Percentiles rank a stretch among this genome's conserved stretches.
These are phyloP conservation scores for Boletus eberwhitei DNA, from an alignment of 768 basidiomycete genomes.

Conservation along the genomic window DNA sequence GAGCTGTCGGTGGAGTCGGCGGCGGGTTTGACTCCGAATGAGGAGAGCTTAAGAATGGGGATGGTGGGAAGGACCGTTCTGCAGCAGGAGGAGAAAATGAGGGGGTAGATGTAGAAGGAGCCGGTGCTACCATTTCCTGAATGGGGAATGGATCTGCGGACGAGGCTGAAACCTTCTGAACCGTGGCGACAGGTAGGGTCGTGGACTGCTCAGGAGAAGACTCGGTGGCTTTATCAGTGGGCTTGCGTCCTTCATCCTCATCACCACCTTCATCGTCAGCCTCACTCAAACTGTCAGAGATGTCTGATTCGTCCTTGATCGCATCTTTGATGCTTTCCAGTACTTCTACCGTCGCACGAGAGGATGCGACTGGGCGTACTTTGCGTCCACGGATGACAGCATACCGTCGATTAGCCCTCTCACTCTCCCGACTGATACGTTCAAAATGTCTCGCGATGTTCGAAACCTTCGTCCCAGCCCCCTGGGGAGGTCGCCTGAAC, in stretches of 20 bases:
- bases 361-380: constrained; percentile 86
- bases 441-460: constrained; percentile 92
- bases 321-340: constrained; percentile 89
- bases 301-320: constrained; percentile 80
- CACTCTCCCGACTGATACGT: constrained; percentile 69
- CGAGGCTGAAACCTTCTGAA: constrained; percentile 5
- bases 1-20: constrained; percentile 47
- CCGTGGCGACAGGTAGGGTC: constrained; percentile 23
- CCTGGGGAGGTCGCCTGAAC: constrained; percentile 50
- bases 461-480: constrained; percentile 68
- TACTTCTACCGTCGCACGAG: constrained; percentile 84
- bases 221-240: constrained; percentile 24
- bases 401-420: constrained; percentile 74
- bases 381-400: constrained; percentile 83
- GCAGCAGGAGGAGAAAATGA: constrained; percentile 25
- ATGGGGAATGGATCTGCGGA: constrained; percentile 12
- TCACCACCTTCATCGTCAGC: constrained; percentile 69
- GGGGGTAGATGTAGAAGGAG: constrained; percentile 21
- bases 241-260: constrained; percentile 43
- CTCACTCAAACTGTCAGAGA: constrained; percentile 61
- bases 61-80: constrained; percentile 44
- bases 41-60: constrained; percentile 48
- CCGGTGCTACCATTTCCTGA: constrained; percentile 27
- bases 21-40: constrained; percentile 35
- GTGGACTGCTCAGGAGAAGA: constrained; percentile 33